Evolutionary conservation across 1,139 yeast species (phyloP).

Genomic region (Cylindricascospora bacillispora): DNA sequence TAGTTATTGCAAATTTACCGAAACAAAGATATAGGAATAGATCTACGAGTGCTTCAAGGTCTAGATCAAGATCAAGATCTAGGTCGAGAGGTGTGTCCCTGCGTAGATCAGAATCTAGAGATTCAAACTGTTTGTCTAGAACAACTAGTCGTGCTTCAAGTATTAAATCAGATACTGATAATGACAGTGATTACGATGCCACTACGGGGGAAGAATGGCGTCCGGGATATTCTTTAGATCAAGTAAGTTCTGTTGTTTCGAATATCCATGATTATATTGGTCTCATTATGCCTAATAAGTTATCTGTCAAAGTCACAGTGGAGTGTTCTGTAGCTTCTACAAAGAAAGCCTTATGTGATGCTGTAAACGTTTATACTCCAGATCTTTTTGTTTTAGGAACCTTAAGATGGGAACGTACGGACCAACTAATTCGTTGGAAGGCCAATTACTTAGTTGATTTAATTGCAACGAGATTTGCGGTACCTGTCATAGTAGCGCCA

Average conservation of each 20-base stretch:
- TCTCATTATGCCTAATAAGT: slow-evolving; percentile 35
- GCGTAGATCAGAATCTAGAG: slow-evolving; percentile 1
- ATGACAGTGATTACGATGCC: not conserved
- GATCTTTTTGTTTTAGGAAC: slow-evolving; percentile 39
- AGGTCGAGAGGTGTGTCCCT: slow-evolving; percentile 7
- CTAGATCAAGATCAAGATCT: slow-evolving; percentile 11
- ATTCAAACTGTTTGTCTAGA: slow-evolving; percentile 28
- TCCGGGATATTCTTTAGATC: slow-evolving; percentile 18
- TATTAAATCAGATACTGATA: slow-evolving; percentile 17
- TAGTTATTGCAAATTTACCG: slow-evolving; percentile 38
- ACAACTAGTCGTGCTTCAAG: slow-evolving; percentile 8
- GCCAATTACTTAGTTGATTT: slow-evolving; percentile 52
- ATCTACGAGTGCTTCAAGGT: slow-evolving; percentile 5
- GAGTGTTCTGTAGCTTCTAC: slow-evolving; percentile 51
- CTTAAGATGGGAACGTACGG: slow-evolving; percentile 36
- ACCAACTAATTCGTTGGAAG: slow-evolving; percentile 48
- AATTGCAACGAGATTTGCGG: slow-evolving; percentile 47
- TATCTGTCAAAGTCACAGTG: slow-evolving; percentile 43
- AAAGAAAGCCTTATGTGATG: slow-evolving; percentile 40
- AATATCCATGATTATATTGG: slow-evolving; percentile 37
- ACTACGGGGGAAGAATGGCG: slow-evolving; percentile 15
- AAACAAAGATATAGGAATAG: slow-evolving; percentile 4
- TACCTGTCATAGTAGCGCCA: slow-evolving; percentile 61
- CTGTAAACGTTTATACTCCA: slow-evolving; percentile 52
- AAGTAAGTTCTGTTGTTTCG: slow-evolving; percentile 21